Conservation (phyloP, 257 asterid genomes). For the Osmanthus fragrans region DNA sequence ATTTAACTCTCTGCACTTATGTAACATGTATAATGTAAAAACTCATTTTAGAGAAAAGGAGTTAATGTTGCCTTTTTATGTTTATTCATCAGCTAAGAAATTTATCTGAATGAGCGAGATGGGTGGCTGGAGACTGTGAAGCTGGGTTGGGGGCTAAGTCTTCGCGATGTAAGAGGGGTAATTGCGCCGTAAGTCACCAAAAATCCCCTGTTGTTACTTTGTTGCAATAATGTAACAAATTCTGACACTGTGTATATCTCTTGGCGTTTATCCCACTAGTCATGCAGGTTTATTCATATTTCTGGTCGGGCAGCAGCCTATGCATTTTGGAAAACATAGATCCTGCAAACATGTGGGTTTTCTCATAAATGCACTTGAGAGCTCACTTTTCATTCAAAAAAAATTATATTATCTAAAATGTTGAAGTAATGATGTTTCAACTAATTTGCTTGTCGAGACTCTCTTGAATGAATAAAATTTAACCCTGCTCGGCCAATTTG, state of each 20-base stretch:
- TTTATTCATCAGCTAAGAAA: constrained; percentile 51
- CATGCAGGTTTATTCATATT: constrained; percentile 99
- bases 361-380: neutral
- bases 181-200: constrained; percentile 89
- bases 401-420: neutral
- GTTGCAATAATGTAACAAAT: neutral
- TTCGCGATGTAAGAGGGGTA: constrained; percentile 85
- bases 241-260: constrained; percentile 24
- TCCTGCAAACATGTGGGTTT: constrained; percentile 69
- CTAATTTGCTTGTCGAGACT: neutral
- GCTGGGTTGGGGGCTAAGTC: constrained; percentile 68
- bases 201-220: constrained; percentile 10
- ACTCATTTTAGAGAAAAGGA: neutral
- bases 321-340: constrained; percentile 94
- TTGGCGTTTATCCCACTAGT: constrained; percentile 48
- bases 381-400: neutral
- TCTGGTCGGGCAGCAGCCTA: constrained; percentile 98
- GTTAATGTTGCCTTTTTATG: constrained; percentile 24
- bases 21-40: neutral
- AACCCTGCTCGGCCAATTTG: constrained; percentile 1
- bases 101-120: constrained; percentile 79
- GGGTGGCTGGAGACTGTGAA: constrained; percentile 77
- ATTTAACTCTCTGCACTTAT: neutral
- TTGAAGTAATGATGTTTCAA: neutral
- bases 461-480: constrained; percentile 2